Percentiles rank a stretch among this genome's conserved stretches.
Conservation (phyloP, 73 alveolate genomes). For the Chromera velia region DNA sequence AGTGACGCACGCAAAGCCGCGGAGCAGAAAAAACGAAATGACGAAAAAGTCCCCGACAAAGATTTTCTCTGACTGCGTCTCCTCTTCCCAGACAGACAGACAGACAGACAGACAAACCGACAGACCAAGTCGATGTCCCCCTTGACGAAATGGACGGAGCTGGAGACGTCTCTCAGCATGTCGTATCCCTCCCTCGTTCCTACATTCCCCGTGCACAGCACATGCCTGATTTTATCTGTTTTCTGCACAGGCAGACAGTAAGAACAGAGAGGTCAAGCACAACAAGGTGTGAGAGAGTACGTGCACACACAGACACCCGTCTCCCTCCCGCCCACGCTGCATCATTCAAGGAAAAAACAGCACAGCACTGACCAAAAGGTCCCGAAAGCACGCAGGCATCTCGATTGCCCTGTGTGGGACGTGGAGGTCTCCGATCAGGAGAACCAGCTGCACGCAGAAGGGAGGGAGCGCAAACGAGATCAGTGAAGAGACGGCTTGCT, state of each 20-base stretch:
- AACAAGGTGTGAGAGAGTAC: background rate
- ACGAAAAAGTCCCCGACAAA: no score
- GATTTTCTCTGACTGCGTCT: no score
- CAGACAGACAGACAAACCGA: background rate
- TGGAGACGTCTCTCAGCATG: constrained; percentile 57
- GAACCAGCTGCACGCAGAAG: constrained; percentile 45
- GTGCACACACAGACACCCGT: background rate
- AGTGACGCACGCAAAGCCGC: no score
- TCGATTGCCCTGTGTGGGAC: constrained; percentile 71
- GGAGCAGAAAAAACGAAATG: no score
- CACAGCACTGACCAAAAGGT: constrained; percentile 54
- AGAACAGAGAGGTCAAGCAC: background rate
- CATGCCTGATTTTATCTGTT: constrained; percentile 70
- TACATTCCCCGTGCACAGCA: constrained; percentile 71
- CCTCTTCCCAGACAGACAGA: background rate
- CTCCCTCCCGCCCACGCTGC: background rate
- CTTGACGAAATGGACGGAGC: constrained; percentile 64
- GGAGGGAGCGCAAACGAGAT: background rate
- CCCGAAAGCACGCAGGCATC: constrained; percentile 64
- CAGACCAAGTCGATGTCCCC: constrained; percentile 71
- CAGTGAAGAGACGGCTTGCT: background rate
- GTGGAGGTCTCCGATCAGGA: constrained; percentile 67
- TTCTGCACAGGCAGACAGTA: background rate
- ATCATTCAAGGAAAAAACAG: no score
- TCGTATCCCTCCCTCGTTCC: constrained; percentile 73